Base-by-base conservation (phyloP, 768 basidiomycete species). In the Leccinum subtestaceum region DNA sequence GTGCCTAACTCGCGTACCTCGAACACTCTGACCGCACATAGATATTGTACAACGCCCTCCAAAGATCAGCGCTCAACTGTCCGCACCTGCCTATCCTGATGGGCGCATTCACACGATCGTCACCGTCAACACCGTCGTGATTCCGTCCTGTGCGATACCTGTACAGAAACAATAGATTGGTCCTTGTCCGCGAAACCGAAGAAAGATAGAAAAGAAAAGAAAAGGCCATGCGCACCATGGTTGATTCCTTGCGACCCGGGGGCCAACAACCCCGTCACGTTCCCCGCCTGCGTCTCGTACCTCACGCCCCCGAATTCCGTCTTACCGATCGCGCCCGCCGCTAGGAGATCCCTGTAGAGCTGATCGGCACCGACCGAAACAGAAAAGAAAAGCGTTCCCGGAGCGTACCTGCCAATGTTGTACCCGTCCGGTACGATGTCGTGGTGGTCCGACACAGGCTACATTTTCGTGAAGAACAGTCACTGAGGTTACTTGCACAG, bases 91-190 rank as follows among this genome's bases (percentile, higher is more conserved):
- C 13, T 1, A 17, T 40, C 17, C 38, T 19, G 40, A n/a, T 11
- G 10, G 40, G n/a, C 10, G n/a, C n/a, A n/a, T 43, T 73, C 62
- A 76, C 46, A 72, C 46, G 36, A 82, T 79, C 9, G 72, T 80
- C 19, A 86, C 80, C 1, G 82, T 86, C 55, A 88, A 71, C 23
- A 87, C 64, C 1, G 78, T 78, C 11, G 82, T 80, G 31, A 80
- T 75, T 47, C 86, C 85, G 65, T 87, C 85, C 34, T 79, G 79
- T 5, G 86, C 79, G 55, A 87, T 88, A 29, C 75, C 85, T 85
- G 15, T 7, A 23, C 11, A 21, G 43, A 23, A 47, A 6, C 21
- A 9, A 15, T 3, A 25, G 12, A 49, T 8, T 5, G 2, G 7
- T 17, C 47, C 47, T n/a, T n/a, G 40, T 43, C n/a, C 9, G 40